These are phyloP conservation scores for Cytospora chrysosperma DNA, from an alignment of 2,329 filamentous ascomycete genomes.

Conservation along the genomic window DNA sequence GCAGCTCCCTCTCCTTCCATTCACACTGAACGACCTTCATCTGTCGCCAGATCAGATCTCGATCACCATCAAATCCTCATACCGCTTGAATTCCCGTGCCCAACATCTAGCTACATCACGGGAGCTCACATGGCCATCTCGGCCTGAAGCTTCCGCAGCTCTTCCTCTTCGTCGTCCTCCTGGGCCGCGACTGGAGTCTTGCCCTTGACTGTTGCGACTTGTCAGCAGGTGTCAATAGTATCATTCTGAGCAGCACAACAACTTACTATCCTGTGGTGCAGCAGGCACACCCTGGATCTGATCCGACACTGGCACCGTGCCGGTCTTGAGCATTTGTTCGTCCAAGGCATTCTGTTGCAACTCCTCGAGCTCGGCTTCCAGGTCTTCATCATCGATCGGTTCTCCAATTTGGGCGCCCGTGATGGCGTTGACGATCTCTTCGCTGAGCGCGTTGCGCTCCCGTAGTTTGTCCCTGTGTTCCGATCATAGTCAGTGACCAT, in stretches of 20 bases:
- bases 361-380: constrained; percentile 81
- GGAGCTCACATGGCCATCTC: constrained; percentile 86
- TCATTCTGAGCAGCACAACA: constrained; percentile 37
- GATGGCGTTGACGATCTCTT: constrained; percentile 88
- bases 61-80: not conserved
- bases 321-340: constrained; percentile 89
- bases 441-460: constrained; percentile 88
- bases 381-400: constrained; percentile 77
- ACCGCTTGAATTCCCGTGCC: not conserved
- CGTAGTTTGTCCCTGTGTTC: constrained; percentile 75
- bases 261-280: constrained; percentile 74
- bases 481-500: constrained; percentile 32
- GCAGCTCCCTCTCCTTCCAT: not conserved
- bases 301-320: constrained; percentile 77
- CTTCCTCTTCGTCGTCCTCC: constrained; percentile 95
- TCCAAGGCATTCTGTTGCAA: constrained; percentile 92
- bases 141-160: constrained; percentile 87
- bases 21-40: not conserved
- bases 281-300: constrained; percentile 74
- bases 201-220: constrained; percentile 44
- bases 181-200: constrained; percentile 51
- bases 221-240: not conserved
- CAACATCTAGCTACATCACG: not conserved
- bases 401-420: constrained; percentile 67
- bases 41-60: not conserved